Evolutionary conservation across 768 basidiomycete species (phyloP), one percentile per base, ranked within the genome.

Genomic region (Pholiota conissans): DNA sequence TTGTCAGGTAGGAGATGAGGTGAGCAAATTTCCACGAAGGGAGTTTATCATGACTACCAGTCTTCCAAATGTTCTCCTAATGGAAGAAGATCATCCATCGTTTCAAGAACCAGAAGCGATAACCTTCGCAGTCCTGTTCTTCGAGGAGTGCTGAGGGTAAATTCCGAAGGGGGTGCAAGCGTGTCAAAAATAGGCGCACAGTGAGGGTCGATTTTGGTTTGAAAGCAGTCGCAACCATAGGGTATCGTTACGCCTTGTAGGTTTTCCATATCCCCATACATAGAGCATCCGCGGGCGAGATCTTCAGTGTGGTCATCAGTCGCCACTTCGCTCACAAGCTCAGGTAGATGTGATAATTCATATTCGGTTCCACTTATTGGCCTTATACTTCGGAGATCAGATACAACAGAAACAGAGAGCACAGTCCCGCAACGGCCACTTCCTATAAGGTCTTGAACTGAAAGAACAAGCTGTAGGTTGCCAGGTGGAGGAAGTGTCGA

Each of bases 231-330:
- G 34, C 63, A 67, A 34, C 60, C 63, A 8, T 57, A 56, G 14
- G 63, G 65, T n/a, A 67, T 63, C 18, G 60, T 61, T 29, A 67
- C 53, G 11, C 65, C 65, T 42, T 67, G 65, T 35, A 67, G 53
- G 24, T 32, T 34, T 47, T 67, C 65, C 63, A 67, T 67, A 47
- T 67, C 65, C 13, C 63, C 56, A 49, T 67, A 67, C 35, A 67
- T 63, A 5, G 61, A 61, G 3, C 62, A 63, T 53, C 65, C 65
- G 40, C 57, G 46, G 27, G 42, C 59, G 26, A 67, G 34, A 26
- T 55, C 49, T 6, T 64, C 63, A 18, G 57, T 37, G 29, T 54
- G 63, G 16, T 56, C 60, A 26, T 32, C 16, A 26, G 55, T 51
- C 20, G 65, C 63, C 6, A 65, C 46, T 40, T 67, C 65, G 27